Evolutionary conservation across 306 rosid genomes (phyloP).

Genomic region (Lotus japonicus): DNA sequence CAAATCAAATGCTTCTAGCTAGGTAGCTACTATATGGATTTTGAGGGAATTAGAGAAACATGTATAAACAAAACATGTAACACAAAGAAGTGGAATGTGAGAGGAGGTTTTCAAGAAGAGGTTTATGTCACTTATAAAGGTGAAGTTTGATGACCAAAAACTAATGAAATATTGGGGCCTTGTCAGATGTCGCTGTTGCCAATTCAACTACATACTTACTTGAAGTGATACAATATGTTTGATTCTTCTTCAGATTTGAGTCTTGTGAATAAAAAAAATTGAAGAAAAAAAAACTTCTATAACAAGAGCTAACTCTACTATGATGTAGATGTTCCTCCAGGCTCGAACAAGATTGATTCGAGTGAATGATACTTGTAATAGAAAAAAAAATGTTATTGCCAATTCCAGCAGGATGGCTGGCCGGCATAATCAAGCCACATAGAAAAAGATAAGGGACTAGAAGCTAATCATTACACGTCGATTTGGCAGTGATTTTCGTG

Average conservation of each 20-base stretch:
- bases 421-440: conserved; percentile 67
- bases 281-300: too few relatives aligned
- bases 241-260: too few relatives aligned
- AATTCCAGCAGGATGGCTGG: conserved; percentile 54
- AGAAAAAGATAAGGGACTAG: conserved; percentile 41
- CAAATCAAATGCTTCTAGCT: background rate
- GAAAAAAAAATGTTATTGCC: background rate
- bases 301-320: too few relatives aligned
- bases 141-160: conserved; percentile 8
- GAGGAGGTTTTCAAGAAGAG: conserved; percentile 31
- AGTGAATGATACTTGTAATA: too few relatives aligned
- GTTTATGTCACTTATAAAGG: conserved; percentile 40
- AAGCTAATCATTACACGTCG: conserved; percentile 41
- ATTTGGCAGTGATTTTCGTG: conserved; percentile 45
- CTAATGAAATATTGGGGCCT: background rate
- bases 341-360: too few relatives aligned
- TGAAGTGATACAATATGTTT: too few relatives aligned
- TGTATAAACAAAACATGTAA: background rate
- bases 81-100: background rate
- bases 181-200: conserved; percentile 3
- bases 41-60: background rate
- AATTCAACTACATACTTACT: too few relatives aligned
- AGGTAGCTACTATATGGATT: background rate
- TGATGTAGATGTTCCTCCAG: too few relatives aligned
- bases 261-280: too few relatives aligned